phyloP scores from a whole-genome alignment of 345 rosid genomes.

The Syzygium jambos region DNA sequence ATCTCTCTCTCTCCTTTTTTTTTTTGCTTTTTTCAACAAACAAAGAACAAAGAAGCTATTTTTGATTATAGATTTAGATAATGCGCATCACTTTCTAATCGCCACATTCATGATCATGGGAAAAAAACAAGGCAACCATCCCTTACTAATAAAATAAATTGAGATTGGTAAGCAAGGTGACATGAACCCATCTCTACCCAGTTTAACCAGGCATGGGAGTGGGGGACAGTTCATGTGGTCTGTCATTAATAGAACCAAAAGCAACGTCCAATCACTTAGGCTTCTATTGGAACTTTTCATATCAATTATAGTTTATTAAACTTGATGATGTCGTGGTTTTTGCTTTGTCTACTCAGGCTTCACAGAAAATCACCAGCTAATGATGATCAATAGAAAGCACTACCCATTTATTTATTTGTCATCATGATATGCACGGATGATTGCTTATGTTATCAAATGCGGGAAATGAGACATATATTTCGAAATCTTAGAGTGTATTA shows the following conservation, averaged over 20 bases:
- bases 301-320: neutral
- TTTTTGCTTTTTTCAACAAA: slow-evolving; percentile 1
- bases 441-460: neutral
- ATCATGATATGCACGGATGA: neutral
- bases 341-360: neutral
- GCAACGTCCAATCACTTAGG: slow-evolving; percentile 18
- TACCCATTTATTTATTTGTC: neutral
- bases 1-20: neutral
- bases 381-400: neutral
- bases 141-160: slow-evolving; percentile 15
- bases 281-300: slow-evolving; percentile 1
- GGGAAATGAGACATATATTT: neutral
- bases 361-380: neutral
- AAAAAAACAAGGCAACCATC: slow-evolving; percentile 26
- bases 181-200: slow-evolving; percentile 61
- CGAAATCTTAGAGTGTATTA: neutral
- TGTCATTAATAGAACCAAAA: slow-evolving; percentile 28
- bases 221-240: slow-evolving; percentile 85
- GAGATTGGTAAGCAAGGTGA: slow-evolving; percentile 54
- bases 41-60: slow-evolving; percentile 1
- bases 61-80: slow-evolving; percentile 5
- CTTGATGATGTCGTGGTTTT: neutral
- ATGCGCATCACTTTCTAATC: slow-evolving; percentile 49
- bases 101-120: slow-evolving; percentile 18
- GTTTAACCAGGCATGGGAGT: slow-evolving; percentile 62